Base-by-base conservation (phyloP, 805 yeast genomes). In the Jamesozyma piceae region DNA sequence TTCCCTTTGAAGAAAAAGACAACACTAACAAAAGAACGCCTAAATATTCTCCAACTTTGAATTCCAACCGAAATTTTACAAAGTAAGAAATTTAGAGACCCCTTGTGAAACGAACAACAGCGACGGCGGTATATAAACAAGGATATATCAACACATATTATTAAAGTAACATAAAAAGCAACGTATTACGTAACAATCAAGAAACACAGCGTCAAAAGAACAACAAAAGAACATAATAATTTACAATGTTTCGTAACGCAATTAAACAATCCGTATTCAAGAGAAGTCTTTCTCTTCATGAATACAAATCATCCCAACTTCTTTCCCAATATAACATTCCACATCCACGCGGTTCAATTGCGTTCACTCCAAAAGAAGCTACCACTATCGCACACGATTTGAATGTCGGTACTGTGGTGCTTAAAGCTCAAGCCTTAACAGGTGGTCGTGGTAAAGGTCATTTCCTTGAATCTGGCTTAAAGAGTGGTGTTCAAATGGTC, bases 381-480 rank as follows among this genome's bases (percentile, higher is more conserved):
- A 84, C 65, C 64, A 73, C 80, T 46, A 79, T 81, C 42, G 97
- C 97, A 54, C 75, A 80, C 68, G 68, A 72, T 44, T 74, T 92
- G 60, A 48, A 52, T 11, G 74, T 75, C 54, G 74, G 84, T 52
- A 79, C 80, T 59, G 72, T 92, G 67, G 99, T 92, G 50, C 75
- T 92, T 66, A 92, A 92, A 74, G 98, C 98, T 48, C 99, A 92
- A 72, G 97, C 96, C 38, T 76, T 92, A 60, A 89, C 99, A 46
- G 99, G 99, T 71, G 99, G 99, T 63, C 82, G 99, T 71, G 99
- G 99, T 70, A 92, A 92, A 69, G 99, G 99, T 50, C 89, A 86
- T 68, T 89, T 92, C 53, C 18, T 33, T 6, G 96, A 89, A 70
- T 80, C 80, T 57, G 98, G 98, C 41, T 78, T 86, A 64, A 80